These are phyloP conservation scores for Hevea brasiliensis DNA, from an alignment of 345 rosid genomes.

Conservation along the genomic window DNA sequence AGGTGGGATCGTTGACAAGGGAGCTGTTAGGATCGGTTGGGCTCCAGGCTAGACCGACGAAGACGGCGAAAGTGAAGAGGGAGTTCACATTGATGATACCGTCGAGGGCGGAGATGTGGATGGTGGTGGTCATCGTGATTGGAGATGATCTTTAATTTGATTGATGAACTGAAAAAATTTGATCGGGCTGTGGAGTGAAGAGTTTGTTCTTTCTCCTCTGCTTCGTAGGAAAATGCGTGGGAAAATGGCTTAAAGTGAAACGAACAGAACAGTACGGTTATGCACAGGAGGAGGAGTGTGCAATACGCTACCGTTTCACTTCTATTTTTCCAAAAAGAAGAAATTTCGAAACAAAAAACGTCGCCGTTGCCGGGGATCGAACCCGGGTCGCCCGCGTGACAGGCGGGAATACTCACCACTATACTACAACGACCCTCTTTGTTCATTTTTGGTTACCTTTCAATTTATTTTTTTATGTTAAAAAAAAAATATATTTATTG, in stretches of 20 bases:
- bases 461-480: too few relatives aligned
- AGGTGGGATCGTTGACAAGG: conserved; percentile 58
- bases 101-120: conserved; percentile 86
- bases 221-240: background rate
- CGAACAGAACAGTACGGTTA: background rate
- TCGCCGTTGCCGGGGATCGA: conserved; percentile 80
- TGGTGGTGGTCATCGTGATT: conserved; percentile 57
- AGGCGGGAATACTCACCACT: conserved; percentile 88
- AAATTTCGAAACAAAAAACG: too few relatives aligned
- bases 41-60: conserved; percentile 80
- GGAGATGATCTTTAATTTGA: background rate
- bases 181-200: background rate
- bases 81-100: conserved; percentile 82
- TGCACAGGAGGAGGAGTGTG: background rate
- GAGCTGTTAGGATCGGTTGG: conserved; percentile 58
- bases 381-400: conserved; percentile 97
- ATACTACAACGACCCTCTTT: conserved; percentile 68
- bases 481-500: too few relatives aligned
- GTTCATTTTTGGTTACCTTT: too few relatives aligned
- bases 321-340: background rate
- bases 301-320: background rate
- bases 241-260: background rate
- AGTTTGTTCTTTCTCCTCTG: too few relatives aligned
- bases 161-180: too few relatives aligned
- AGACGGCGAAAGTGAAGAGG: conserved; percentile 88